Evolutionary conservation across 2,329 filamentous ascomycete species (phyloP).

Genomic region (Fusarium mangiferae): DNA sequence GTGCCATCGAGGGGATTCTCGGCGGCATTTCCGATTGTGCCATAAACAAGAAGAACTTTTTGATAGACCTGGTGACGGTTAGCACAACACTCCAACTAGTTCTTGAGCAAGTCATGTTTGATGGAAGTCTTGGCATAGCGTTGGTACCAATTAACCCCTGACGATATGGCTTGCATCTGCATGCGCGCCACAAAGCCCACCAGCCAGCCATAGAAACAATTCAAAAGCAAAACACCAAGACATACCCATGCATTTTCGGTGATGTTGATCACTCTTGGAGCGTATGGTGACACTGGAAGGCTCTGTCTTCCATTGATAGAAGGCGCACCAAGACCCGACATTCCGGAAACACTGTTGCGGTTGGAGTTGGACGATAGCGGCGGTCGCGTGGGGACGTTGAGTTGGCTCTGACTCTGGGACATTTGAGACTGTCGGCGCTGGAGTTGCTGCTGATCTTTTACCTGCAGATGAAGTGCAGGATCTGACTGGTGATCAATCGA

Average conservation of each 20-base stretch:
- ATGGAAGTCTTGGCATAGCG: constrained; percentile 13
- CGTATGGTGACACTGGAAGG: constrained; percentile 78
- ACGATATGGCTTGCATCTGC: constrained; percentile 22
- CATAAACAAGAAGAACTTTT: constrained; percentile 85
- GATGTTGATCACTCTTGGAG: constrained; percentile 82
- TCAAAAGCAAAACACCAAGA: constrained; percentile 39
- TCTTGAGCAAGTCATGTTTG: background rate
- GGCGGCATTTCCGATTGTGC: constrained; percentile 79
- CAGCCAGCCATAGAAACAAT: constrained; percentile 2
- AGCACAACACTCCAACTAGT: constrained; percentile 28
- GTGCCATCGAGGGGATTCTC: constrained; percentile 79
- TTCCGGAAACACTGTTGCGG: constrained; percentile 72
- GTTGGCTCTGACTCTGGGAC: constrained; percentile 35
- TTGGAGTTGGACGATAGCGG: constrained; percentile 58
- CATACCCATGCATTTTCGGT: constrained; percentile 86
- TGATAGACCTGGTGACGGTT: constrained; percentile 77
- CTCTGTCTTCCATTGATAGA: constrained; percentile 64
- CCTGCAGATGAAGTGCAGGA: constrained; percentile 70
- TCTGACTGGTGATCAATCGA: constrained; percentile 75
- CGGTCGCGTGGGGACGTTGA: constrained; percentile 49
- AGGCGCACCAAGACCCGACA: constrained; percentile 69
- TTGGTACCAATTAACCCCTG: constrained; percentile 22
- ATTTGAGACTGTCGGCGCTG: constrained; percentile 31
- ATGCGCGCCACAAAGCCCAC: constrained; percentile 17
- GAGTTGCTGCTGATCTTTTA: constrained; percentile 56